These are phyloP conservation scores for Linanthus parryae DNA, from an alignment of 148 eudicot species.

Conservation along the genomic window DNA sequence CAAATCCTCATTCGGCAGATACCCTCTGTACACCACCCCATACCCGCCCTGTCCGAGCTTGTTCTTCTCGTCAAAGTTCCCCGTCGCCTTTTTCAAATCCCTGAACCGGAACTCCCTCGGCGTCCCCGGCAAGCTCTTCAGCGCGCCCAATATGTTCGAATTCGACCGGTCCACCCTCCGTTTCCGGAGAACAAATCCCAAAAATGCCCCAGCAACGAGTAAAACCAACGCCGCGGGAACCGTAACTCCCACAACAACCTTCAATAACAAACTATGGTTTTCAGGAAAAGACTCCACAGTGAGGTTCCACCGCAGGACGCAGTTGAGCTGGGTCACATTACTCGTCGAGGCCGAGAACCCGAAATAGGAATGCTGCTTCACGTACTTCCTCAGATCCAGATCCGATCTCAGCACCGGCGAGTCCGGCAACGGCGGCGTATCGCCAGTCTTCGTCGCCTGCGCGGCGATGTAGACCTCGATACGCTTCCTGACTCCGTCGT, in stretches of 20 bases:
- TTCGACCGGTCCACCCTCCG: slow-evolving; percentile 19
- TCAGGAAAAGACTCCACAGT: slow-evolving; percentile 38
- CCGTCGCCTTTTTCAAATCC: slow-evolving; percentile 71
- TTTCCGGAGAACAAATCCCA: slow-evolving; percentile 19
- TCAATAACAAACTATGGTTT: not conserved
- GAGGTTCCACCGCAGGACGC: slow-evolving; percentile 77
- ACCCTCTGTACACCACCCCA: slow-evolving; percentile 70
- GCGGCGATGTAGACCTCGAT: slow-evolving; percentile 52
- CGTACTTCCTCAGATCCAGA: slow-evolving; percentile 41
- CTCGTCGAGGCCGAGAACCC: slow-evolving; percentile 89
- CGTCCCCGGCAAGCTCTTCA: slow-evolving; percentile 64
- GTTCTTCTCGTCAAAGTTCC: slow-evolving; percentile 53
- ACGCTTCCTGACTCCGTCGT: slow-evolving; percentile 36
- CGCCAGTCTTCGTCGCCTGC: not conserved
- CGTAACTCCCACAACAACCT: slow-evolving; percentile 16
- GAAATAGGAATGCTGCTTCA: slow-evolving; percentile 51
- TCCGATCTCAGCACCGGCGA: slow-evolving; percentile 33
- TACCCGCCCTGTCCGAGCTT: slow-evolving; percentile 87
- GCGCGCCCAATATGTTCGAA: slow-evolving; percentile 44
- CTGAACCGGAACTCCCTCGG: slow-evolving; percentile 62
- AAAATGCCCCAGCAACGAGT: slow-evolving; percentile 5
- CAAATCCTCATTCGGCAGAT: slow-evolving; percentile 30
- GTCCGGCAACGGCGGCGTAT: slow-evolving; percentile 29
- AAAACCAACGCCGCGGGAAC: slow-evolving; percentile 17
- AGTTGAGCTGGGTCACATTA: slow-evolving; percentile 46